These are phyloP conservation scores for Arctium lappa DNA, from an alignment of 129 eudicot genomes.

Conservation along the genomic window DNA sequence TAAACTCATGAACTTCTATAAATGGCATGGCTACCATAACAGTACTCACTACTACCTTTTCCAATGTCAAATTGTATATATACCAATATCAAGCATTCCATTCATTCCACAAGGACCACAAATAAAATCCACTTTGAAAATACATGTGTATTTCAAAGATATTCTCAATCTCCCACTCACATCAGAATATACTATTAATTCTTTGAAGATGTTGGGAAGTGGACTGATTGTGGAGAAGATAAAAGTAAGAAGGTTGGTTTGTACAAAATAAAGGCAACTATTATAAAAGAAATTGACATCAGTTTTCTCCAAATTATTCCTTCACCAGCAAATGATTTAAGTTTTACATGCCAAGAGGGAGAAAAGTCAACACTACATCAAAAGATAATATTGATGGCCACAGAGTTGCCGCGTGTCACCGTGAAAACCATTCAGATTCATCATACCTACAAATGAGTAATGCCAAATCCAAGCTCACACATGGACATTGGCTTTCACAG, in stretches of 20 bases:
- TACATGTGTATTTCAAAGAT: not conserved
- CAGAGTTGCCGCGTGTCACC: not conserved
- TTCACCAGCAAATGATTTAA: constrained; percentile 19
- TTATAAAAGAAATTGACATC: not conserved
- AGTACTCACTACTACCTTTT: not conserved
- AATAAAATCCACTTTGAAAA: not conserved
- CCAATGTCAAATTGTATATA: not conserved
- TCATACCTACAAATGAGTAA: not conserved
- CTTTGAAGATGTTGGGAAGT: not conserved
- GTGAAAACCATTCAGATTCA: not conserved
- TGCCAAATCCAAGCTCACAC: not conserved
- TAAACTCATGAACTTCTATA: not conserved
- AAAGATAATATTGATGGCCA: not conserved
- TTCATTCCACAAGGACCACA: not conserved
- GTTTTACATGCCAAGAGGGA: constrained; percentile 13
- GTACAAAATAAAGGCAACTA: constrained; percentile 3
- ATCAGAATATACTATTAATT: not conserved
- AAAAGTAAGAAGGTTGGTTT: not conserved
- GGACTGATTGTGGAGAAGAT: not conserved
- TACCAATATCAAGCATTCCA: not conserved
- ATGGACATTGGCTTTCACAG: not conserved
- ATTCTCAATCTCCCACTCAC: not conserved
- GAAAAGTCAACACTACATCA: constrained; percentile 22
- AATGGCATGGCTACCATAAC: not conserved
- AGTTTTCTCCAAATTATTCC: constrained; percentile 13